Evolutionary conservation across 1,139 yeast species (phyloP), one percentile per base, ranked within the genome.

Genomic region (Sugiyamaella castrensis): DNA sequence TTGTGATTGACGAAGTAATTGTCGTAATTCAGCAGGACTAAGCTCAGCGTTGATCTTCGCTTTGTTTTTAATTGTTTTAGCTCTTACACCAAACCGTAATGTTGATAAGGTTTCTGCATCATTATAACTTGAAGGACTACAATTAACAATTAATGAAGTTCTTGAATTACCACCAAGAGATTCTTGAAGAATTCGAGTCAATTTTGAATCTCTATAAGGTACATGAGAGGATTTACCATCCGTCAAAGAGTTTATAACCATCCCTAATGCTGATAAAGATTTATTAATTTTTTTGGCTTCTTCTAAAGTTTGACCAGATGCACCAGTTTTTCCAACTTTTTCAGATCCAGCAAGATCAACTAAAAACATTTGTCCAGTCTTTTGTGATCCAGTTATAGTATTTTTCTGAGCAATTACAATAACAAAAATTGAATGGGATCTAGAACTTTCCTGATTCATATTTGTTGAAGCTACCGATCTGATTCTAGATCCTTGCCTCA

Each of bases 281-380:
- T 82, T 77, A 67, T 88, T 89, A 59, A 88, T 86, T 57, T 84
- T 87, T 60, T 85, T 85, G 0, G 95, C 91, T 58, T 89, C 96
- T 62, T 88, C 91, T 13, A 87, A 70, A 0, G 84, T 76, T 55
- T 81, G 82, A 1, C 92, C 94, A 1, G 79, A 69, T 0, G 89
- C 94, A 2, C 94, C 92, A 0, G 95, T 82, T 58, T 83, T 86
- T 49, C 82, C 82, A n/a, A 87, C 82, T 64, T 86, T 87, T 66
- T 89, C 96, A 37, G 92, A 82, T 2, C 96, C 96, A 0, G 96
- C 96, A 55, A 89, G 73, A 69, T 89, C 97, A 9, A 88, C 94
- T 45, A 89, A 69, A 60, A 83, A 86, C 49, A 89, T 72, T 53
- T 75, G 81, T n/a, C 89, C 83, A 39, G 77, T 74, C 61, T 82